phyloP scores from a whole-genome alignment of 306 rosid genomes.

The Trifolium subterraneum region DNA sequence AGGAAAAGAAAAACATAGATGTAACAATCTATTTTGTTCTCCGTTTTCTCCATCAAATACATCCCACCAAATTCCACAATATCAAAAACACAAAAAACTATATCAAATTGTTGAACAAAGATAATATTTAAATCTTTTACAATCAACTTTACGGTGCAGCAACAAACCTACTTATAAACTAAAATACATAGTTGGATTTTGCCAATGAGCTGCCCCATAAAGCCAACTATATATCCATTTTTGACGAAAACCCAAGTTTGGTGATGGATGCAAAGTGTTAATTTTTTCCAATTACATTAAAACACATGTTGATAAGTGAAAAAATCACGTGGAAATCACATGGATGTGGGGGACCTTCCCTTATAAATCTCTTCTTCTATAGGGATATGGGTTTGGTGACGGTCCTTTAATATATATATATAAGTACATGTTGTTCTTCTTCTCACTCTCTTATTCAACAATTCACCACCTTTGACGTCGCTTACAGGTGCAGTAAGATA shows the following conservation, averaged over 20 bases:
- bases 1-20: no score
- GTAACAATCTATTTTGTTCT: no score
- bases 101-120: no score
- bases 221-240: no score
- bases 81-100: no score
- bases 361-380: not conserved
- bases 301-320: not conserved
- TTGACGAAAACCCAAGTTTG: not conserved
- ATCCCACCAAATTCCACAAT: no score
- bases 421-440: slow-evolving; percentile 43
- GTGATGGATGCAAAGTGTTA: not conserved
- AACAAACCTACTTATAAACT: no score
- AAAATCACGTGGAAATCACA: not conserved
- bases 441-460: not conserved
- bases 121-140: no score
- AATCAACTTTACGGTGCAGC: no score
- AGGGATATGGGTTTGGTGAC: slow-evolving; percentile 37
- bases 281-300: not conserved
- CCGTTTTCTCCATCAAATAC: no score
- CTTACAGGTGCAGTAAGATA: slow-evolving; percentile 54
- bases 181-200: no score
- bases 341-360: not conserved
- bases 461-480: slow-evolving; percentile 58
- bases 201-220: no score
- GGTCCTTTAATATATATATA: slow-evolving; percentile 45